Evolutionary conservation across 2,329 filamentous ascomycete species (phyloP).

Genomic region (Xylariaceae sp.): DNA sequence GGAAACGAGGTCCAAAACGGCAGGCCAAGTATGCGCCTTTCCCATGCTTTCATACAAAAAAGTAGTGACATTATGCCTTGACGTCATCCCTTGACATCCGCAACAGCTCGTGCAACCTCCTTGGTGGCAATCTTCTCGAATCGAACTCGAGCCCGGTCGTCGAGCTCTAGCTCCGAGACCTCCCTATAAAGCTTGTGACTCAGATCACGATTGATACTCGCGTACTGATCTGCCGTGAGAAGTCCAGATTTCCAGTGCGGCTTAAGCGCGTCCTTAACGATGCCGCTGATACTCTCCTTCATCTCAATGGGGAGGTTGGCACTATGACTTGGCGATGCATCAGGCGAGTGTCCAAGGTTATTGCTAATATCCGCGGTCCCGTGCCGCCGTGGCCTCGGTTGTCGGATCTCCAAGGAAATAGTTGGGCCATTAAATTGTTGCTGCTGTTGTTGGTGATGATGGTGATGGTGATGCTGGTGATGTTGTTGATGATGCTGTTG

Average conservation of each 20-base stretch:
- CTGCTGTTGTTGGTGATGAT: not conserved
- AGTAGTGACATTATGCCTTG: slow-evolving; percentile 25
- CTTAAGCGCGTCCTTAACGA: slow-evolving; percentile 78
- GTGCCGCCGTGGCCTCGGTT: slow-evolving; percentile 48
- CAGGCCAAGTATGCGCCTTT: slow-evolving; percentile 16
- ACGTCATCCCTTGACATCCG: slow-evolving; percentile 45
- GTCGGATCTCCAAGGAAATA: slow-evolving; percentile 46
- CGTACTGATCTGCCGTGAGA: slow-evolving; percentile 85
- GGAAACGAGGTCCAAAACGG: slow-evolving; percentile 8
- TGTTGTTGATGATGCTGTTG: not conserved
- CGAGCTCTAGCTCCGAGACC: slow-evolving; percentile 53
- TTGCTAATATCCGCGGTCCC: slow-evolving; percentile 39
- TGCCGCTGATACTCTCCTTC: slow-evolving; percentile 83
- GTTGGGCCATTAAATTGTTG: slow-evolving; percentile 29
- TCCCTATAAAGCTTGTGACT: slow-evolving; percentile 83
- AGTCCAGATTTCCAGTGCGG: slow-evolving; percentile 76
- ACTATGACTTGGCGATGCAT: slow-evolving; percentile 62
- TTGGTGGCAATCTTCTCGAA: slow-evolving; percentile 74
- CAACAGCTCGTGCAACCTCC: slow-evolving; percentile 74
- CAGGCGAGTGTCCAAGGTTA: slow-evolving; percentile 46
- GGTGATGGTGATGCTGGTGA: slow-evolving; percentile 20
- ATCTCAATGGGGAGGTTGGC: slow-evolving; percentile 67
- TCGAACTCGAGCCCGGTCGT: slow-evolving; percentile 60
- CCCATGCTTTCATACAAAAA: slow-evolving; percentile 19
- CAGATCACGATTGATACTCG: slow-evolving; percentile 83